Percentiles rank a stretch among this genome's conserved stretches.
Evolutionary conservation across 2,329 filamentous ascomycete genomes (phyloP).

Genomic region (Curvularia spicifera): DNA sequence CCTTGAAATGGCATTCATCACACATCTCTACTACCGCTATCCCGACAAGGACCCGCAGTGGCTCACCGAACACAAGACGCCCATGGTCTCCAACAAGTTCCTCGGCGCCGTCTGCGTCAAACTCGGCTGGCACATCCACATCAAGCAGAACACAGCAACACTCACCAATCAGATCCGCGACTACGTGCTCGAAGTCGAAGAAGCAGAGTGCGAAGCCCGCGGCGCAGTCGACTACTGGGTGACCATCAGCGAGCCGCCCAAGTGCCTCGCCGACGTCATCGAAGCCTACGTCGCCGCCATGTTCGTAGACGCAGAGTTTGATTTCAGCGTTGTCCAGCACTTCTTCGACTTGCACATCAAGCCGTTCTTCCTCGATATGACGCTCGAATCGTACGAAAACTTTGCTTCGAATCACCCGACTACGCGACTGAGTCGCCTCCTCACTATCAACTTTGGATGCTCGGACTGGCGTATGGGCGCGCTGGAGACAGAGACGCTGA

Average conservation of each 20-base stretch:
- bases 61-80: constrained; percentile 98
- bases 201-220: constrained; percentile 57
- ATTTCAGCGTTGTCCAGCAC: constrained; percentile 72
- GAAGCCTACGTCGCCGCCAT: constrained; percentile 89
- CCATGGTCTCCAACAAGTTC: constrained; percentile 98
- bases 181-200: constrained; percentile 64
- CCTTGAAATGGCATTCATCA: constrained; percentile 83
- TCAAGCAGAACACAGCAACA: constrained; percentile 62
- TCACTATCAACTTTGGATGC: constrained; percentile 72
- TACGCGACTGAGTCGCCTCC: constrained; percentile 70
- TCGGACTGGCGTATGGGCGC: constrained; percentile 57
- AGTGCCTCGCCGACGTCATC: constrained; percentile 82
- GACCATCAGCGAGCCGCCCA: constrained; percentile 65
- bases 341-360: constrained; percentile 81
- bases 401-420: constrained; percentile 86
- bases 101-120: constrained; percentile 80
- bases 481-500: constrained; percentile 52
- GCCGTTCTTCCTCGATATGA: constrained; percentile 85
- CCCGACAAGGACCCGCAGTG: constrained; percentile 88
- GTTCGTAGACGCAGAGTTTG: constrained; percentile 86
- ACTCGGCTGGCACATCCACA: constrained; percentile 76
- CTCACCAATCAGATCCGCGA: constrained; percentile 59
- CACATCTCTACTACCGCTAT: constrained; percentile 78
- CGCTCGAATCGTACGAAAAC: constrained; percentile 72
- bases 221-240: constrained; percentile 73